Conservation (phyloP, 371 early-diverging fungal genomes). For the Nematocida displodere region DNA sequence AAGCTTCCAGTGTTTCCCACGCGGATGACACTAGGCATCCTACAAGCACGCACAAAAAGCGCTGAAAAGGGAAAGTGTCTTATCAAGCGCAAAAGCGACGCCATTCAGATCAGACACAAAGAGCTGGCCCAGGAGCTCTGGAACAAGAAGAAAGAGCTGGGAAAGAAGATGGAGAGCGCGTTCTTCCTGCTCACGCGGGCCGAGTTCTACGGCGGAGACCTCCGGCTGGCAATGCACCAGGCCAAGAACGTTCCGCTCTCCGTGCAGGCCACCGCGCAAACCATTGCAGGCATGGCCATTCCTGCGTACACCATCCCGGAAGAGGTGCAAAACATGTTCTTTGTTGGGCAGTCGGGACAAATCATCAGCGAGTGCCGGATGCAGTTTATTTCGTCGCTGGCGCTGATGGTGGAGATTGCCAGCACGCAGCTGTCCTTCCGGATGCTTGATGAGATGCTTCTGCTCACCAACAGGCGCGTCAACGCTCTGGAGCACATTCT, state of each 20-base stretch:
- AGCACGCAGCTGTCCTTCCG: slow-evolving; percentile 80
- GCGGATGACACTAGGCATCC: slow-evolving; percentile 76
- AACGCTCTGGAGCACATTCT: slow-evolving; percentile 97
- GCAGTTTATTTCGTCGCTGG: slow-evolving; percentile 81
- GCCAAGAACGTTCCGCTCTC: slow-evolving; percentile 51
- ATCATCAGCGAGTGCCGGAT: slow-evolving; percentile 83
- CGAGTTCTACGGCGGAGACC: slow-evolving; percentile 87
- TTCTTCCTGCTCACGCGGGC: slow-evolving; percentile 93
- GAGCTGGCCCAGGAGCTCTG: slow-evolving; percentile 84
- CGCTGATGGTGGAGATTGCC: slow-evolving; percentile 84
- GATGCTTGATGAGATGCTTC: slow-evolving; percentile 91
- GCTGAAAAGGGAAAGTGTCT: slow-evolving; percentile 95
- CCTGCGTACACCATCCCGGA: slow-evolving; percentile 45
- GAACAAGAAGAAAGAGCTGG: slow-evolving; percentile 66
- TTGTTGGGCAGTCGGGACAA: slow-evolving; percentile 92
- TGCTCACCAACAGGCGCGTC: slow-evolving; percentile 92
- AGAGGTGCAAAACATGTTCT: slow-evolving; percentile 67
- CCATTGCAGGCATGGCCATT: slow-evolving; percentile 56
- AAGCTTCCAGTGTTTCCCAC: slow-evolving; percentile 65
- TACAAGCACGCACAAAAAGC: slow-evolving; percentile 87
- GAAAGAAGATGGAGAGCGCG: slow-evolving; percentile 71
- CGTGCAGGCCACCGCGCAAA: slow-evolving; percentile 36
- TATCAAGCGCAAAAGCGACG: slow-evolving; percentile 71
- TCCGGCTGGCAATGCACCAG: slow-evolving; percentile 45
- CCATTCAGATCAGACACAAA: slow-evolving; percentile 84